A percentile compares a stretch with the other conserved stretches of the same genome.
phyloP scores from a whole-genome alignment of 768 basidiomycete species.

The Leccinum ochraceum region DNA sequence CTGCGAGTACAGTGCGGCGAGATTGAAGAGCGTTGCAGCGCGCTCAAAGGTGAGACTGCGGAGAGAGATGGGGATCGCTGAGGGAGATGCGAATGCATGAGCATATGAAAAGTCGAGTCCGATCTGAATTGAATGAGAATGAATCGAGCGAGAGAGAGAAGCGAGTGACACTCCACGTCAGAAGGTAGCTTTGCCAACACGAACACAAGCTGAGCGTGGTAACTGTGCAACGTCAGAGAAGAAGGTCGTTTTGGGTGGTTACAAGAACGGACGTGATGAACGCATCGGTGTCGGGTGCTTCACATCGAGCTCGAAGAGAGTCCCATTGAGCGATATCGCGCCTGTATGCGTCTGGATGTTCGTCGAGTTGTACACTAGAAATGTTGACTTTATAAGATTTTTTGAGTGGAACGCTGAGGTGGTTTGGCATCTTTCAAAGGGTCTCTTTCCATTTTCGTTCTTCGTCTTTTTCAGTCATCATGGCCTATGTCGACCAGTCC shows the following conservation, averaged over 20 bases:
- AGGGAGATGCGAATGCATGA: slow-evolving; percentile 59
- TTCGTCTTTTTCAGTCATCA: slow-evolving; percentile 23
- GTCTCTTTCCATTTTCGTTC: background rate
- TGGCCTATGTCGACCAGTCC: slow-evolving; percentile 65
- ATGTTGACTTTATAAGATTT: slow-evolving; percentile 59
- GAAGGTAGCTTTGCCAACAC: slow-evolving; percentile 82
- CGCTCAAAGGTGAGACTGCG: slow-evolving; percentile 83
- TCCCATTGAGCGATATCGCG: slow-evolving; percentile 77
- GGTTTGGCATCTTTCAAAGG: slow-evolving; percentile 63
- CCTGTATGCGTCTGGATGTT: slow-evolving; percentile 84
- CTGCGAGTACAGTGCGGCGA: slow-evolving; percentile 84
- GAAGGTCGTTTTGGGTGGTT: background rate
- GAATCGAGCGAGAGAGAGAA: slow-evolving; percentile 10
- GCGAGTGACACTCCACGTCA: slow-evolving; percentile 50
- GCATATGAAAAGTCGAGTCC: slow-evolving; percentile 72
- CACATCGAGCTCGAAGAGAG: slow-evolving; percentile 54
- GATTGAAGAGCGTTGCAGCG: slow-evolving; percentile 77
- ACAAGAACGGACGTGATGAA: slow-evolving; percentile 55
- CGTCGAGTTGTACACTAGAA: slow-evolving; percentile 57
- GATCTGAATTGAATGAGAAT: slow-evolving; percentile 48
- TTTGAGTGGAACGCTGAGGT: slow-evolving; percentile 75
- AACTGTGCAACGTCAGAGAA: slow-evolving; percentile 49
- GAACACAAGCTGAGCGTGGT: slow-evolving; percentile 87
- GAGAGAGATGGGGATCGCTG: slow-evolving; percentile 58
- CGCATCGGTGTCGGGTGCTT: slow-evolving; percentile 56